Evolutionary conservation across 108 stramenopile genomes (phyloP), one percentile per base, ranked within the genome.

Genomic region (Aurantiochytrium sp.): DNA sequence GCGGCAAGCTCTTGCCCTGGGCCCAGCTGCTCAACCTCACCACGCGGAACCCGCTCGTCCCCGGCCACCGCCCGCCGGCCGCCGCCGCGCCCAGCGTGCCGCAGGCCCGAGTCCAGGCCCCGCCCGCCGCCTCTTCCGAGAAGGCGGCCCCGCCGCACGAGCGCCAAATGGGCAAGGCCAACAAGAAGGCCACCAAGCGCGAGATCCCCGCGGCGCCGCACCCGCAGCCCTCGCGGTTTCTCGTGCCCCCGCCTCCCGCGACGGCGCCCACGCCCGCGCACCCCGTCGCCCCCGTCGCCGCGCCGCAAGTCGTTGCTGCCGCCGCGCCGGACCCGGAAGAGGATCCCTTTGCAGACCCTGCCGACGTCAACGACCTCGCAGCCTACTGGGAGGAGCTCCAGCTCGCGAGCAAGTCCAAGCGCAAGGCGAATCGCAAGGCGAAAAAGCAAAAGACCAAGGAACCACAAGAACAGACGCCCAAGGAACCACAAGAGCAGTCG

Each of bases 1-100:
- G 99, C 52, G 97, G 98, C 34, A 94, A 95, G 90, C 94, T 98
- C n/a, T 94, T 95, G 68, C 93, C 95, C 2, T 98, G 98, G 98
- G 93, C 93, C 68, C 94, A 95, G 88, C 87, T 96, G 45, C 55
- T 68, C 6, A 42, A 48, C 22, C n/a, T 45, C 3, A 37, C 87
- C 32, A 68, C 21, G 45, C 73, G 42, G 1, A 65, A 65, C 59
- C 59, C 59, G 27, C 59, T 65, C 24, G 59, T 65, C 27, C 59
- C 59, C 32, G 59, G 53, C 21, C 53, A 21, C 21, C 17, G 53
- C 21, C 53, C 17, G 21, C 53, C 53, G 12, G 59, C 59, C 27
- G 59, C 59, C 8, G 32, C 8, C 27, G 24, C 24, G 19, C 24
- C 24, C 34, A 34, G 59, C 8, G 19, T 34, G 59, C 32, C 10